Percentiles rank a stretch among this genome's conserved stretches.
Conservation (phyloP, 1,284 basidiomycete genomes). For the Cryptococcus sp. region DNA sequence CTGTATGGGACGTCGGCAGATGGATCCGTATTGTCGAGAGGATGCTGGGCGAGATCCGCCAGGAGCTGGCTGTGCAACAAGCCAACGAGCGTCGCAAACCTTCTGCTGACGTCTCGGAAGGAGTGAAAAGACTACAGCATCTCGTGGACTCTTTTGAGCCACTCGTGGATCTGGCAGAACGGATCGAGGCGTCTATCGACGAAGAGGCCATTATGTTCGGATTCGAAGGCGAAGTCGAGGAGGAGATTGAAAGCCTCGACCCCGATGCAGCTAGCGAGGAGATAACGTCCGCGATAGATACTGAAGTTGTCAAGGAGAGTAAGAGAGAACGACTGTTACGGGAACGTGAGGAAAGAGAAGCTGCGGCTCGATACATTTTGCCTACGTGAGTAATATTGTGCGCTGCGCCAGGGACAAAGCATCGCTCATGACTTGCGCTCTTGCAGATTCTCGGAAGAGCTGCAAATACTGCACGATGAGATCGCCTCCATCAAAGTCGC, state of each 20-base stretch:
- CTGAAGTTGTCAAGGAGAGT: slow-evolving; percentile 14
- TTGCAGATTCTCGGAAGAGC: slow-evolving; percentile 66
- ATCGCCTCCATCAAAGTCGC: slow-evolving; percentile 27
- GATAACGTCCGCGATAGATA: slow-evolving; percentile 16
- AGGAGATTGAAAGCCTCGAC: slow-evolving; percentile 33
- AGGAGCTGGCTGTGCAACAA: slow-evolving; percentile 57
- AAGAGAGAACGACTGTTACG: slow-evolving; percentile 25
- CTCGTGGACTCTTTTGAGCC: slow-evolving; percentile 63
- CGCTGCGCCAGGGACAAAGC: background rate
- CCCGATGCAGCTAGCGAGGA: slow-evolving; percentile 26
- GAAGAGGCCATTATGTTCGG: slow-evolving; percentile 34
- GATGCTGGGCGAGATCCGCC: slow-evolving; percentile 31
- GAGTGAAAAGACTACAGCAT: slow-evolving; percentile 41
- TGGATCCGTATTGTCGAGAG: slow-evolving; percentile 39
- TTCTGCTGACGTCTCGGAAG: slow-evolving; percentile 12
- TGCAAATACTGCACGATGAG: slow-evolving; percentile 60
- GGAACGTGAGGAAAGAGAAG: slow-evolving; percentile 35
- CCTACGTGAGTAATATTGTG: slow-evolving; percentile 61
- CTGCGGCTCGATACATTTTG: slow-evolving; percentile 64
- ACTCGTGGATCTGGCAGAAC: slow-evolving; percentile 61
- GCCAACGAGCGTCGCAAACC: background rate
- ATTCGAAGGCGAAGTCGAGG: slow-evolving; percentile 23
- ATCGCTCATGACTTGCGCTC: background rate
- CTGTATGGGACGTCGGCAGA: slow-evolving; percentile 45
- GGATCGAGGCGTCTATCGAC: slow-evolving; percentile 65